phyloP scores from a whole-genome alignment of 2,329 filamentous ascomycete species.

The Penicillium nordicum region DNA sequence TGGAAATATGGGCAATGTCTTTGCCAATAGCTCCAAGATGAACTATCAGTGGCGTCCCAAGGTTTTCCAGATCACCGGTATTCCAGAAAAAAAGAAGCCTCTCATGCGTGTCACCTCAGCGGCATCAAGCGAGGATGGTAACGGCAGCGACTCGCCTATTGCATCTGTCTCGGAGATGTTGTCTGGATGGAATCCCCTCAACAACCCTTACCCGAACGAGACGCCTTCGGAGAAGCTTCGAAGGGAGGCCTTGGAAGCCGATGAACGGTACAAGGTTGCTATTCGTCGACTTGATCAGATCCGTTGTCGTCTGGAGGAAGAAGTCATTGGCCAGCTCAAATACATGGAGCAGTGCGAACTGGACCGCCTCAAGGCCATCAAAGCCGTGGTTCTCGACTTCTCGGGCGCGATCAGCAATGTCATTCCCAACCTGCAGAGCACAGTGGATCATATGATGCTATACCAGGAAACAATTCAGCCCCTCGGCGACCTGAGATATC shows the following conservation, averaged over 20 bases:
- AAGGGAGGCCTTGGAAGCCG: slow-evolving; percentile 82
- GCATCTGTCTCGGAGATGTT: slow-evolving; percentile 85
- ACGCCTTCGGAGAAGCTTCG: slow-evolving; percentile 81
- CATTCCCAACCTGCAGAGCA: slow-evolving; percentile 91
- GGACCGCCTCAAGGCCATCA: slow-evolving; percentile 94
- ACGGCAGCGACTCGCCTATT: slow-evolving; percentile 74
- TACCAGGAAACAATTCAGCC: slow-evolving; percentile 99
- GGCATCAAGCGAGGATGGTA: slow-evolving; percentile 56
- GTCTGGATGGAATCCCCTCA: slow-evolving; percentile 87
- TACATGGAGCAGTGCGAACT: slow-evolving; percentile 98
- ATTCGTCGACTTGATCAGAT: slow-evolving; percentile 85
- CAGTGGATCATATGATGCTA: slow-evolving; percentile 97
- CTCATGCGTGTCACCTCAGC: slow-evolving; percentile 72
- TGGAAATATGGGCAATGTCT: slow-evolving; percentile 90
- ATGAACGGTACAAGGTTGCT: slow-evolving; percentile 86
- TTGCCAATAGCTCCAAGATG: slow-evolving; percentile 96
- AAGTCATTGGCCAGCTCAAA: slow-evolving; percentile 85
- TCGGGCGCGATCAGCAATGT: slow-evolving; percentile 97
- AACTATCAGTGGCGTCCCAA: slow-evolving; percentile 96
- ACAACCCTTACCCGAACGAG: slow-evolving; percentile 87
- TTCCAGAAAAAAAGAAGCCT: slow-evolving; percentile 80
- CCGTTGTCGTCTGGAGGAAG: slow-evolving; percentile 91
- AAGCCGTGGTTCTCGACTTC: slow-evolving; percentile 96
- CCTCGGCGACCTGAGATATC: slow-evolving; percentile 79
- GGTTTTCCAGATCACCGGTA: slow-evolving; percentile 79